Conservation (phyloP, 2,329 filamentous ascomycete genomes). For the Cytospora piceae region DNA sequence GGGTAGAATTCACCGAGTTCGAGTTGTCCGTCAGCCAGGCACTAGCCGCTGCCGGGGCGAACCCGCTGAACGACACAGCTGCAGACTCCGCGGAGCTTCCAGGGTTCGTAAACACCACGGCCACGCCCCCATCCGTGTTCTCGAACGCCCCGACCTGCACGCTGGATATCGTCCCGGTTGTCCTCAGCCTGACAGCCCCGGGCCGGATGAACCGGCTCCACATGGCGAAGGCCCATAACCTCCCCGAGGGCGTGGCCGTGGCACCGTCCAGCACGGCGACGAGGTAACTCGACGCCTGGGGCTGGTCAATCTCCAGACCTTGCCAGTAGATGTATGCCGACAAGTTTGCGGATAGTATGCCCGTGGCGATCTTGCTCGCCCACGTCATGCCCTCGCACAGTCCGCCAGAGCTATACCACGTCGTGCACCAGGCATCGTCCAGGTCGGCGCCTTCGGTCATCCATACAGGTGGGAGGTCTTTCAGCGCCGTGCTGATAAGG, state of each 20-base stretch:
- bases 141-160: slow-evolving; percentile 35
- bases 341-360: slow-evolving; percentile 47
- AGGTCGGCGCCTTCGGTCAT: slow-evolving; percentile 53
- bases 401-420: slow-evolving; percentile 48
- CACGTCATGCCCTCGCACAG: slow-evolving; percentile 51
- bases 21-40: slow-evolving; percentile 45
- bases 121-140: slow-evolving; percentile 41
- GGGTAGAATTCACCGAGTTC: slow-evolving; percentile 33
- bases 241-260: slow-evolving; percentile 34
- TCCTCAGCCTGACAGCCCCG: slow-evolving; percentile 36
- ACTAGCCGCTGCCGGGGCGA: slow-evolving; percentile 35
- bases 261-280: slow-evolving; percentile 32
- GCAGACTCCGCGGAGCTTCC: slow-evolving; percentile 37
- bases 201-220: slow-evolving; percentile 40
- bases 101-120: slow-evolving; percentile 39
- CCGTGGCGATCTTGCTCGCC: slow-evolving; percentile 50
- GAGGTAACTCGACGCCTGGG: slow-evolving; percentile 28
- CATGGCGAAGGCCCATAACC: slow-evolving; percentile 39
- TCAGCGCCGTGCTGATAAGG: slow-evolving; percentile 45
- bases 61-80: slow-evolving; percentile 38
- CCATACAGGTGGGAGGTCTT: slow-evolving; percentile 42
- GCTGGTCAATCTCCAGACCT: slow-evolving; percentile 36
- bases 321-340: slow-evolving; percentile 54
- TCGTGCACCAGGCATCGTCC: slow-evolving; percentile 43
- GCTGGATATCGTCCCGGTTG: slow-evolving; percentile 35